These are phyloP conservation scores for Aspergillus brunneoviolaceus DNA, from an alignment of 2,329 filamentous ascomycete genomes.

Conservation along the genomic window DNA sequence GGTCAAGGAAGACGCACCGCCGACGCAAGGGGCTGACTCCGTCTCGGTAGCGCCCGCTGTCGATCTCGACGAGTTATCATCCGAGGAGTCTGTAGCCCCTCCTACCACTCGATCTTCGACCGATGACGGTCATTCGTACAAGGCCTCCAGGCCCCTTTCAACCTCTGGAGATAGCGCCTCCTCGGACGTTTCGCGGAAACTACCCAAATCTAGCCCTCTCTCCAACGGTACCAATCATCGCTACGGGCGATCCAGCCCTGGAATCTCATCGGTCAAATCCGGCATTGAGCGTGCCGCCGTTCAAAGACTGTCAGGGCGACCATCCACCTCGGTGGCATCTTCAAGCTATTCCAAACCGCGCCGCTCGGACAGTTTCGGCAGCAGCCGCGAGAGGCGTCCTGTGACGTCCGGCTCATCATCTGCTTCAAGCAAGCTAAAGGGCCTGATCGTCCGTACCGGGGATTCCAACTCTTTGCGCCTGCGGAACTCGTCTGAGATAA, in stretches of 20 bases:
- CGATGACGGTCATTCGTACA: conserved; percentile 13
- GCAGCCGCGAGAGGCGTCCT: conserved; percentile 39
- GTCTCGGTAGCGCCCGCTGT: conserved; percentile 14
- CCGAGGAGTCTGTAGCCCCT: conserved; percentile 9
- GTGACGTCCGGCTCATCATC: conserved; percentile 42
- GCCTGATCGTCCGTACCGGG: conserved; percentile 37
- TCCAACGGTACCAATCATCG: conserved; percentile 24
- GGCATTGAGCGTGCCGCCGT: conserved; percentile 41
- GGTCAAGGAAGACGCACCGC: not conserved
- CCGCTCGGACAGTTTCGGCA: conserved; percentile 42
- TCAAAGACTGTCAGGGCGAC: conserved; percentile 39
- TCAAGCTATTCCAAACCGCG: conserved; percentile 29
- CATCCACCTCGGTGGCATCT: conserved; percentile 30
- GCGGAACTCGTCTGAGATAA: conserved; percentile 40
- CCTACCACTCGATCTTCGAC: conserved; percentile 8
- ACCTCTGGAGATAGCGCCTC: conserved; percentile 29
- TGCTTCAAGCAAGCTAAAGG: conserved; percentile 44
- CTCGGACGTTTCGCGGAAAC: conserved; percentile 29
- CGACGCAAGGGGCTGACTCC: conserved; percentile 30
- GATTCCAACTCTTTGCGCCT: conserved; percentile 31
- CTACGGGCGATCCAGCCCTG: conserved; percentile 20
- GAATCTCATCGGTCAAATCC: conserved; percentile 25
- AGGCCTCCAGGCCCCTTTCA: conserved; percentile 26
- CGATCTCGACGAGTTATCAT: conserved; percentile 8
- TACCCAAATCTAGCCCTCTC: conserved; percentile 26